Evolutionary conservation across 371 early-diverging fungal species (phyloP), one percentile per base, ranked within the genome.

Genomic region (Lichtheimia corymbifera): DNA sequence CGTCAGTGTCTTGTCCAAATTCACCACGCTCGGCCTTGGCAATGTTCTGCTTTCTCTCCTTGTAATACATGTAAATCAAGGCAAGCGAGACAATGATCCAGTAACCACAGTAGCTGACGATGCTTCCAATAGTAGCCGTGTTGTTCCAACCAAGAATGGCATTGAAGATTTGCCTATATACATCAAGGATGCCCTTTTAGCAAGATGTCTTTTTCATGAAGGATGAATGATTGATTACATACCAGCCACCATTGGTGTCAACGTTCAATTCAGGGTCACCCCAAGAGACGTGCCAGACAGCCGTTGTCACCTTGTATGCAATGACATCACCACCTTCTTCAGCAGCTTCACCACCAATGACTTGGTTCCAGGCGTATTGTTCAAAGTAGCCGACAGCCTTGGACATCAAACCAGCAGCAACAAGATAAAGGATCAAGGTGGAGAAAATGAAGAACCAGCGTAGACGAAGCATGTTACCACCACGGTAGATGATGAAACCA

Each of bases 91-190:
- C 61, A 28, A 68, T 73, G 7, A 85, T 55, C 95, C 95, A 94
- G 73, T 89, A 94, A 13, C 84, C 67, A 62, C 86, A 83, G 83
- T 94, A 94, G 11, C 83, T 84, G 53, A 83, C 70, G 47, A 93
- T 79, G 27, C 88, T 82, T 42, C 88, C 91, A 61, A 80, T 61
- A 4, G 91, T 90, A 13, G 92, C 94, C 18, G 83, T 73, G 68
- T 88, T 88, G 67, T 76, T 86, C 92, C 93, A 93, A 15, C 93
- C 93, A 50, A 92, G 71, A 20, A 93, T 72, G 14, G 91, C 79
- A 66, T 88, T 85, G 69, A 92, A 88, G 57, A 93, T 80, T 22
- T 52, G 20, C 27, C 27, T 27, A 52, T 15, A 17, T 14, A 52
- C 4, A 17, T 15, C 18, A 45, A 28, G 28, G 28, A 28, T 35